Base-by-base conservation (phyloP, 371 early-diverging fungal genomes). In the Mucor mucedo region DNA sequence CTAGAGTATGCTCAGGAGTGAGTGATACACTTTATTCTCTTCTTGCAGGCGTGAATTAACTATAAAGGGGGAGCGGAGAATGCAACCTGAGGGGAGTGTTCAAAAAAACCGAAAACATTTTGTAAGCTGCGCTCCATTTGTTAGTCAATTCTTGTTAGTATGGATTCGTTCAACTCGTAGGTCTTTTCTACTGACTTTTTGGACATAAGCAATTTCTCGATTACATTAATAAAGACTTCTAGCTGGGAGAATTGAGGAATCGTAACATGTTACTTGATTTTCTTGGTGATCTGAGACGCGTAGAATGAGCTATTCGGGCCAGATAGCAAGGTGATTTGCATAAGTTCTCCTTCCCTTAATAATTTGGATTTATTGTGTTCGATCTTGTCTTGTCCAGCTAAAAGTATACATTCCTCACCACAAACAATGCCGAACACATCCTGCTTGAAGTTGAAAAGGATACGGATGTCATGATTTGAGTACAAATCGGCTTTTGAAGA, bases 361-460 rank as follows among this genome's bases (percentile, higher is more conserved):
- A 35, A 8, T 35, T 35, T 35, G 4, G 35, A 6, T 35, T 6
- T 35, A 8, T 35, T 1, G 35, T 35, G 35, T 35, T 35, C 35
- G 8, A 35, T 4, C 35, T 35, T 35, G 8, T 35, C 35, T 35
- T 35, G 35, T 35, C 35, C 35, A 35, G 35, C 6, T 35, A 35
- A 35, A 6, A 8, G 35, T 35, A 35, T 35, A 35, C 35, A 35
- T 8, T 4, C 35, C 9, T 63, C 63, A 0, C 57, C 57, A 57
- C 44, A 63, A 5, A 52, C 57, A 11, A 63, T 32, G 16, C 52
- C 58, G 52, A 64, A 47, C 7, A 52, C 58, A 0, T 64, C 64
- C 5, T 42, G 35, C 4, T 58, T 45, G 57, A 58, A n/a, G 35
- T 64, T 44, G n/a, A 64, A n/a, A 35, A 64, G 13, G 5, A 64